Percentiles rank a stretch among this genome's conserved stretches.
These are phyloP conservation scores for Coprinellus aureogranulatus DNA, from an alignment of 768 basidiomycete species.

Conservation along the genomic window DNA sequence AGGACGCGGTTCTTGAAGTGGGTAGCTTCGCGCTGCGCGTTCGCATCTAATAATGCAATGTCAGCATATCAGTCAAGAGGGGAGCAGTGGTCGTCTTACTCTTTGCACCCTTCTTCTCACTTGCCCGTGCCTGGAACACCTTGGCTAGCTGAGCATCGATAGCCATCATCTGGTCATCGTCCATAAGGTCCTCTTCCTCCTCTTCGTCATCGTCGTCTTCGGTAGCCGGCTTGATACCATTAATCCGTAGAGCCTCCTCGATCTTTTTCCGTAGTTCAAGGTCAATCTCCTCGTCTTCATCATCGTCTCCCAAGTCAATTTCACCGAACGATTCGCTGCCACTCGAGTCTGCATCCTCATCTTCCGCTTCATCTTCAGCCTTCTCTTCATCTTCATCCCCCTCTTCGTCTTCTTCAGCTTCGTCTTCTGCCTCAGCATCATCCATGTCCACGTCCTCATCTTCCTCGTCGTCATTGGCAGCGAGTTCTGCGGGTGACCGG, in stretches of 20 bases:
- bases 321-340: slow-evolving; percentile 10
- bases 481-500: slow-evolving; percentile 56
- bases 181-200: slow-evolving; percentile 72
- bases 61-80: not conserved
- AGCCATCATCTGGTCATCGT: slow-evolving; percentile 98
- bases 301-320: slow-evolving; percentile 28
- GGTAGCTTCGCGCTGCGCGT: slow-evolving; percentile 82
- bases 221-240: slow-evolving; percentile 54
- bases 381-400: slow-evolving; percentile 35
- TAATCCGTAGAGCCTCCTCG: slow-evolving; percentile 58
- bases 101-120: slow-evolving; percentile 62
- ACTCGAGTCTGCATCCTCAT: slow-evolving; percentile 29
- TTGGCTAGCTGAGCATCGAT: slow-evolving; percentile 89
- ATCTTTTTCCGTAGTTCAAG: slow-evolving; percentile 68
- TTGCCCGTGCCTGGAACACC: slow-evolving; percentile 71
- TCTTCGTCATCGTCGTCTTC: slow-evolving; percentile 58
- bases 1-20: slow-evolving; percentile 96
- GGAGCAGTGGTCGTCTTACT: slow-evolving; percentile 39
- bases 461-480: slow-evolving; percentile 32
- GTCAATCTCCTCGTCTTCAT: slow-evolving; percentile 51
- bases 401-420: slow-evolving; percentile 32
- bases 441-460: slow-evolving; percentile 34
- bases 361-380: slow-evolving; percentile 32
- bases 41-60: slow-evolving; percentile 41
- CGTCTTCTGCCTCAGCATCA: slow-evolving; percentile 37